phyloP scores from a whole-genome alignment of 306 rosid genomes.

The Lathyrus aphaca region DNA sequence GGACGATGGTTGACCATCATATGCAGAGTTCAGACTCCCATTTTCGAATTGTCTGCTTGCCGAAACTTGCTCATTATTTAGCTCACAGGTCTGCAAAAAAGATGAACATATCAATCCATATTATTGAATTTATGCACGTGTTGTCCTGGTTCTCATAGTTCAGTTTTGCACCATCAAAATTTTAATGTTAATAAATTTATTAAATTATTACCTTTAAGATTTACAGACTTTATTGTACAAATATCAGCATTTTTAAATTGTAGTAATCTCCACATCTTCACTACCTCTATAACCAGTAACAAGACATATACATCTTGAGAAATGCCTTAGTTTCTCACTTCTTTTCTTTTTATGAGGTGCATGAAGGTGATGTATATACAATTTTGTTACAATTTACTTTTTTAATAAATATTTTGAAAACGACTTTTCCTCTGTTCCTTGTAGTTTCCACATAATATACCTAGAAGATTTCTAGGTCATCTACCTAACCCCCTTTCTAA shows the following conservation, averaged over 20 bases:
- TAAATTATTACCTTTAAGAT: not conserved
- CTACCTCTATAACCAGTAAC: not conserved
- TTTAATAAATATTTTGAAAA: not conserved
- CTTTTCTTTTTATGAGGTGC: not conserved
- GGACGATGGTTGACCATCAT: constrained; percentile 62
- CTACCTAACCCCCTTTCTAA: not conserved
- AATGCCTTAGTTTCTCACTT: not conserved
- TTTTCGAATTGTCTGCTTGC: constrained; percentile 76
- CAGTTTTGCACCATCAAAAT: not conserved
- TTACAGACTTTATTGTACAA: not conserved
- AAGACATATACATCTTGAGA: not conserved
- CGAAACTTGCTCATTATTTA: constrained; percentile 63
- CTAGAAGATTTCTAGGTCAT: not conserved
- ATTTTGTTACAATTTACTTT: not conserved
- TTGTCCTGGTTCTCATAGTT: not conserved
- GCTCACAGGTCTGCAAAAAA: constrained; percentile 58
- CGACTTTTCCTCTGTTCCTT: not conserved
- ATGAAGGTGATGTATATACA: not conserved
- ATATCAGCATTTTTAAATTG: not conserved
- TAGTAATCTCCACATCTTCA: not conserved
- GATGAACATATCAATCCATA: constrained; percentile 6
- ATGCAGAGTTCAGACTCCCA: constrained; percentile 69
- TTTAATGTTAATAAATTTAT: not conserved
- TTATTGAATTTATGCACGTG: not conserved
- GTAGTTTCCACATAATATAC: not conserved